These are phyloP conservation scores for Podospora appendiculata DNA, from an alignment of 495 filamentous ascomycete genomes.

Conservation along the genomic window DNA sequence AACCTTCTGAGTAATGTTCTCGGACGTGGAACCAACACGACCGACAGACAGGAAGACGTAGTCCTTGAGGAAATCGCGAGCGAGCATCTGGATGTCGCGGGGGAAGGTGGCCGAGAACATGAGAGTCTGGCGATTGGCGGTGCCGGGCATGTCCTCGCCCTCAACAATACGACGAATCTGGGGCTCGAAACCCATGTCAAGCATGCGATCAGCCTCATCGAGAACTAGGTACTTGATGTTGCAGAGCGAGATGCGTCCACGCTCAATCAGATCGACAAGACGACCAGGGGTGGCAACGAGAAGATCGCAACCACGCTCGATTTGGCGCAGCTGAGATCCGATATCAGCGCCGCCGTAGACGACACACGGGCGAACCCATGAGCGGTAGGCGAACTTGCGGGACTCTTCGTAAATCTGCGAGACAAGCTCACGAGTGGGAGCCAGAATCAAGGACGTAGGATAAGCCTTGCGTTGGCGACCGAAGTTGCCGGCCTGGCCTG, in stretches of 20 bases:
- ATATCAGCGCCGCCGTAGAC: conserved; percentile 99
- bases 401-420: conserved; percentile 98
- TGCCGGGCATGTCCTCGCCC: conserved; percentile 91
- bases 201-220: conserved; percentile 98
- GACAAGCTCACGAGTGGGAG: conserved; percentile 93
- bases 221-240: conserved; percentile 99
- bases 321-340: conserved; percentile 89
- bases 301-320: conserved; percentile 95
- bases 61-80: conserved; percentile 94
- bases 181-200: conserved; percentile 99
- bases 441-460: conserved; percentile 89
- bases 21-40: conserved; percentile 97
- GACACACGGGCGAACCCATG: conserved; percentile 96
- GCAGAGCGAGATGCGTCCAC: conserved; percentile 89
- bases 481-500: conserved; percentile 56
- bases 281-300: conserved; percentile 95
- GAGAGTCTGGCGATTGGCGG: conserved; percentile 84
- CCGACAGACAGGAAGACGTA: conserved; percentile 98
- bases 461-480: conserved; percentile 89
- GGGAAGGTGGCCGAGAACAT: conserved; percentile 99
- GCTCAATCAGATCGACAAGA: conserved; percentile 95
- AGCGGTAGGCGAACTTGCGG: conserved; percentile 97
- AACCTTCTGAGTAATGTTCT: conserved; percentile 98
- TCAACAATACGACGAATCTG: conserved; percentile 98
- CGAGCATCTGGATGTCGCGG: conserved; percentile 97